These are phyloP conservation scores for Didymosphaeria variabile DNA, from an alignment of 2,329 filamentous ascomycete genomes.

Conservation along the genomic window DNA sequence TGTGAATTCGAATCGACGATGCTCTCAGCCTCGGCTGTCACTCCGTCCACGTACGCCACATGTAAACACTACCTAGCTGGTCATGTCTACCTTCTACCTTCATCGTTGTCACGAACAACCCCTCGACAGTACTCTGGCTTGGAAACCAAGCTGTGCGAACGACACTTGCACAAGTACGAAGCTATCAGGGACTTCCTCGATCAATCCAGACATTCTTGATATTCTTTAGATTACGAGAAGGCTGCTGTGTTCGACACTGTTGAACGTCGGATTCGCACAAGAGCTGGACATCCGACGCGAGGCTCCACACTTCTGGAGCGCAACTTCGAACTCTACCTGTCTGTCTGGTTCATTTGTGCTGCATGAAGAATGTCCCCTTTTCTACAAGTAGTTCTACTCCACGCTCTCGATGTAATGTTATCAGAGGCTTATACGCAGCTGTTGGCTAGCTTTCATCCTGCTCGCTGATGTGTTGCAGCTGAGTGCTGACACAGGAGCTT, in stretches of 20 bases:
- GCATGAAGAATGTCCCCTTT: neutral
- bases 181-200: too few species aligned
- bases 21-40: neutral
- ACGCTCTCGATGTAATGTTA: neutral
- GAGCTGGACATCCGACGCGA: neutral
- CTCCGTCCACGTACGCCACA: neutral
- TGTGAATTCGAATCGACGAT: neutral
- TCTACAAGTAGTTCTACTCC: too few species aligned
- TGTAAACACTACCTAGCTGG: neutral
- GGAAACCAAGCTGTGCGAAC: too few species aligned
- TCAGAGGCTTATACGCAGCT: neutral
- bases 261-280: neutral
- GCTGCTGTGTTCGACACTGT: neutral
- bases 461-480: neutral
- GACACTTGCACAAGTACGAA: too few species aligned
- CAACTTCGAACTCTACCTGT: neutral
- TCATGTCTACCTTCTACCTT: neutral
- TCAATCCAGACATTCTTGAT: too few species aligned
- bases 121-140: neutral
- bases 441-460: neutral
- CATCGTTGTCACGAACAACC: neutral
- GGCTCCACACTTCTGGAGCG: neutral
- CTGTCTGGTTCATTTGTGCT: neutral
- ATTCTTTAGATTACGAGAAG: too few species aligned
- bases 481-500: neutral